These are phyloP conservation scores for Scedosporium dehoogii DNA, from an alignment of 2,329 filamentous ascomycete species.

Conservation along the genomic window DNA sequence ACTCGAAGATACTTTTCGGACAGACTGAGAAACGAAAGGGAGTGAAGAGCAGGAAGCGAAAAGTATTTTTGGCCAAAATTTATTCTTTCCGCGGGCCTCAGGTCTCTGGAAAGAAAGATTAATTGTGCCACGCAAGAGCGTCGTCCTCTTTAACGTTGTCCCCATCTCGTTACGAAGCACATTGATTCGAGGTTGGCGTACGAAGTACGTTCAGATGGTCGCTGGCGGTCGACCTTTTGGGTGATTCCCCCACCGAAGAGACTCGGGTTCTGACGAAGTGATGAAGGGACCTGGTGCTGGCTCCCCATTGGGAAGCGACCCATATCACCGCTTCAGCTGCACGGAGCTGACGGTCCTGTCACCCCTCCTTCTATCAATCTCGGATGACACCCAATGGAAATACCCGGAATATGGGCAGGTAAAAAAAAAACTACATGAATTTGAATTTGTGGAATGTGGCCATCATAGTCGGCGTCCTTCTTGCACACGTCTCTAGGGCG, in stretches of 20 bases:
- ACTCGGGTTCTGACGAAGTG: not conserved
- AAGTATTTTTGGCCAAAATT: too few species aligned
- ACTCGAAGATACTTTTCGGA: not conserved
- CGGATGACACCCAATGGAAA: conserved; percentile 1
- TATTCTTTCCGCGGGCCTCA: too few species aligned
- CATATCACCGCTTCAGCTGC: not conserved
- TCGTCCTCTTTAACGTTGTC: not conserved
- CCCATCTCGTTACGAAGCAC: not conserved
- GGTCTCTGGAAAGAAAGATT: not conserved
- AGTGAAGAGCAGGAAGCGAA: not conserved
- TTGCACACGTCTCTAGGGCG: too few species aligned
- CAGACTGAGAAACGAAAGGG: not conserved
- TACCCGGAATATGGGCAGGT: not conserved
- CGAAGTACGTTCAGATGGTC: too few species aligned
- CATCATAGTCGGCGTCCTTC: too few species aligned
- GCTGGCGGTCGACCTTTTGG: too few species aligned
- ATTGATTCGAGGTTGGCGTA: too few species aligned
- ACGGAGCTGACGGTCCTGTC: not conserved
- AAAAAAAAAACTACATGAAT: not conserved
- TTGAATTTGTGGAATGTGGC: too few species aligned
- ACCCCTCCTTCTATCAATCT: not conserved
- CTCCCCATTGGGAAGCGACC: too few species aligned
- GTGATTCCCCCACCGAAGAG: not conserved
- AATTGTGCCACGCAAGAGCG: not conserved
- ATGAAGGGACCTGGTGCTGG: too few species aligned